Percentiles rank a stretch among this genome's conserved stretches.
Evolutionary conservation across 2,329 filamentous ascomycete genomes (phyloP).

Genomic region (Penicillium sp.): DNA sequence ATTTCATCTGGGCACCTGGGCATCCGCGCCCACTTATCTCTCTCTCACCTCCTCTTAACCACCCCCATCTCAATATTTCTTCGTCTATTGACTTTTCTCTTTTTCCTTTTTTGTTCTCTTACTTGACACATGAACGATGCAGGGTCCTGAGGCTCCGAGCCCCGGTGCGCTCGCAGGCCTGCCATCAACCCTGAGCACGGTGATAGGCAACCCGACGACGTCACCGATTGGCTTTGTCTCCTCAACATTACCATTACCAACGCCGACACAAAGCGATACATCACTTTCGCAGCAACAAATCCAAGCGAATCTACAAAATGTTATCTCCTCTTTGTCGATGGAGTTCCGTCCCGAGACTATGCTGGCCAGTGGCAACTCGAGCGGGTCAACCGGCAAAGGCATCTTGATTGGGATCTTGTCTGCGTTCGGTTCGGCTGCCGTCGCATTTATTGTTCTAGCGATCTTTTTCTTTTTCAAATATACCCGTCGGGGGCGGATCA

Average conservation of each 20-base stretch:
- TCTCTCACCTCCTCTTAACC: constrained; percentile 3
- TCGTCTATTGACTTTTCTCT: neutral
- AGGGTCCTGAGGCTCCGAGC: constrained; percentile 40
- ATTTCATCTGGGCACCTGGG: constrained; percentile 6
- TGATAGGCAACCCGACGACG: constrained; percentile 30
- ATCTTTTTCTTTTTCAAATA: constrained; percentile 93
- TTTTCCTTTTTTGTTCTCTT: neutral
- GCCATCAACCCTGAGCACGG: constrained; percentile 35
- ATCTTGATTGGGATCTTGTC: constrained; percentile 93
- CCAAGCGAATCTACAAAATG: constrained; percentile 41
- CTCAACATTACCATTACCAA: constrained; percentile 7
- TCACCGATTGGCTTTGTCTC: constrained; percentile 23
- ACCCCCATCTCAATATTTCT: neutral
- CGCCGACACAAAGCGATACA: constrained; percentile 10
- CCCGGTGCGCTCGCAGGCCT: constrained; percentile 34
- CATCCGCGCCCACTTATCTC: constrained; percentile 17
- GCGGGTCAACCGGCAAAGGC: constrained; percentile 64
- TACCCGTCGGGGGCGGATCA: constrained; percentile 80
- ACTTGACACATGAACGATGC: constrained; percentile 39
- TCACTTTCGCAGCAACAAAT: constrained; percentile 20
- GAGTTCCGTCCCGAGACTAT: constrained; percentile 21
- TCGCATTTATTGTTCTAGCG: constrained; percentile 75
- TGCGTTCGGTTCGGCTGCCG: constrained; percentile 83
- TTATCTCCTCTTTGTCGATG: constrained; percentile 26
- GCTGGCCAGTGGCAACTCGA: constrained; percentile 39